Evolutionary conservation across 2,329 filamentous ascomycete genomes (phyloP).

Genomic region (Scedosporium boydii): DNA sequence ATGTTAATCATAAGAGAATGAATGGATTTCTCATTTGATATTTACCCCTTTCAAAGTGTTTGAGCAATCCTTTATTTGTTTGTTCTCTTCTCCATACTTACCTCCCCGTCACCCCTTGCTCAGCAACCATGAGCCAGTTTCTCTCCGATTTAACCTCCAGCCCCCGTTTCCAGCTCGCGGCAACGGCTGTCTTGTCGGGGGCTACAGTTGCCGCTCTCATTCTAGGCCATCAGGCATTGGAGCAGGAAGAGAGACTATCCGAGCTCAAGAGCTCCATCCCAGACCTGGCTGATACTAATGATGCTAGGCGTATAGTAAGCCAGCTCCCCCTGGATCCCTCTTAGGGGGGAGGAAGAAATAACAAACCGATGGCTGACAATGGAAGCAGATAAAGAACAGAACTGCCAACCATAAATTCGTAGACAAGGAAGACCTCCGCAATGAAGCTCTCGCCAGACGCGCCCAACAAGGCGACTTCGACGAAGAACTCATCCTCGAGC

Average conservation of each 20-base stretch:
- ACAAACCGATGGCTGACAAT: conserved; percentile 38
- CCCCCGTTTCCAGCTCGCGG: conserved; percentile 52
- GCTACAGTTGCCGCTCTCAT: conserved; percentile 50
- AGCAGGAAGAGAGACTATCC: conserved; percentile 41
- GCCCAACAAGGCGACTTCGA: conserved; percentile 57
- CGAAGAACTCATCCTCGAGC: conserved; percentile 82
- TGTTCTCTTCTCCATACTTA: background rate
- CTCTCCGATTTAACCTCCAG: conserved; percentile 32
- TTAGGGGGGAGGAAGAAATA: no score
- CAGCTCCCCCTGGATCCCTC: conserved; percentile 4
- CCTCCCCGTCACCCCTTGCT: background rate
- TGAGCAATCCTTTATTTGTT: background rate
- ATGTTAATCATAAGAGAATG: no score
- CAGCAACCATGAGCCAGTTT: background rate
- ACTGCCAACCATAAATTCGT: conserved; percentile 40
- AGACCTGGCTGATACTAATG: conserved; percentile 19
- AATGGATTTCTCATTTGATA: no score
- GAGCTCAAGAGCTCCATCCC: conserved; percentile 52
- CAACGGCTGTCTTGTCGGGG: conserved; percentile 60
- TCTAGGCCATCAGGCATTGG: conserved; percentile 52
- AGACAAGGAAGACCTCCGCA: conserved; percentile 53
- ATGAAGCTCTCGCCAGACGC: conserved; percentile 46
- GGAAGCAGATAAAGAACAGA: conserved; percentile 26
- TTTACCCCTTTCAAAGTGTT: background rate
- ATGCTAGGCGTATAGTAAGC: conserved; percentile 11